Evolutionary conservation across 441 rosid species (phyloP).

Genomic region (Macaranga tanarius): DNA sequence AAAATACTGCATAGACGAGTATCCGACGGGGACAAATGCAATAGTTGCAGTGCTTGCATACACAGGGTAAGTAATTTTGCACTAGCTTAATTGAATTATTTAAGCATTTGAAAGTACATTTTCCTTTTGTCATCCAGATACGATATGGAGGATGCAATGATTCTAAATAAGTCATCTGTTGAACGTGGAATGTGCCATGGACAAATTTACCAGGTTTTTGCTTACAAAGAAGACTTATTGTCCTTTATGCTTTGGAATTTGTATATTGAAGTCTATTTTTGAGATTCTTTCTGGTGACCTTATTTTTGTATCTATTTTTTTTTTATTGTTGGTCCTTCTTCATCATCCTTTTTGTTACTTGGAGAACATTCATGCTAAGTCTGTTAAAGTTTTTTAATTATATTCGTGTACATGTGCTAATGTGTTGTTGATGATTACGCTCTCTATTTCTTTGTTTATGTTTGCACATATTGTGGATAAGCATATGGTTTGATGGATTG

Average conservation of each 20-base stretch:
- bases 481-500: not conserved
- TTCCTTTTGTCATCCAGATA: slow-evolving; percentile 44
- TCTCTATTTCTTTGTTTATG: not conserved
- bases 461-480: too few relatives aligned
- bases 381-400: not conserved
- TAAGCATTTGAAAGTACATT: slow-evolving; percentile 15
- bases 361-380: not conserved
- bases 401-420: not conserved
- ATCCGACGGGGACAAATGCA: slow-evolving; percentile 95
- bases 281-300: not conserved
- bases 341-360: not conserved
- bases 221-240: not conserved
- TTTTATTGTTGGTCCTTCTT: not conserved
- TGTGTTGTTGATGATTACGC: not conserved
- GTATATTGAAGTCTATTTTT: not conserved
- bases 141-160: slow-evolving; percentile 99
- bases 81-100: slow-evolving; percentile 2
- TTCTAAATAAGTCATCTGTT: slow-evolving; percentile 88
- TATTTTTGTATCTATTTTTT: not conserved
- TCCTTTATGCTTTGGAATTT: not conserved
- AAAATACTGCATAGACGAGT: slow-evolving; percentile 72
- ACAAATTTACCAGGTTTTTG: slow-evolving; percentile 85
- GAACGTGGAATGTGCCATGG: slow-evolving; percentile 98
- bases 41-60: slow-evolving; percentile 97
- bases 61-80: slow-evolving; percentile 63